Evolutionary conservation across 495 filamentous ascomycete genomes (phyloP).

Genomic region (Tuber brumale): DNA sequence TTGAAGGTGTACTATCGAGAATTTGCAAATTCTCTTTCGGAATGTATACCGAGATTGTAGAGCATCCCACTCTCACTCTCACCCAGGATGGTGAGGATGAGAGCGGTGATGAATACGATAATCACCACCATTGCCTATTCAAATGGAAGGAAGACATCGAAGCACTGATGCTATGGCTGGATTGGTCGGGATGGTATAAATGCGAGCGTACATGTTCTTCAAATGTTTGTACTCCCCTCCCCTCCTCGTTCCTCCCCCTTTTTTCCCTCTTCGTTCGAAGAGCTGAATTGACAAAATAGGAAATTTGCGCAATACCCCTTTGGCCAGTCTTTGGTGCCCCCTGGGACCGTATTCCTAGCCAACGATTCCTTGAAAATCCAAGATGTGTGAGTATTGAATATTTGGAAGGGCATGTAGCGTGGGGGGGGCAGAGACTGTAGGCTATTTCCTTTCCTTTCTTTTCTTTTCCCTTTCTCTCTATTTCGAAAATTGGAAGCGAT

Average conservation of each 20-base stretch:
- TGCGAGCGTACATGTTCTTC: constrained; percentile 17
- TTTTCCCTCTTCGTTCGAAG: background rate
- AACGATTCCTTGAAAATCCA: constrained; percentile 6
- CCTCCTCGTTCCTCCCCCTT: background rate
- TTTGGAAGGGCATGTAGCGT: constrained; percentile 9
- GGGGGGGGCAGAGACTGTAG: background rate
- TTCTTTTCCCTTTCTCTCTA: background rate
- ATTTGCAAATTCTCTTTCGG: constrained; percentile 15
- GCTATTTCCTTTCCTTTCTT: background rate
- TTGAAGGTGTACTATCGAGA: constrained; percentile 16
- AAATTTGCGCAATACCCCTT: constrained; percentile 18
- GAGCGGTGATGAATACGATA: background rate
- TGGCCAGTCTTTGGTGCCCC: constrained; percentile 17
- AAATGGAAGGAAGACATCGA: constrained; percentile 9
- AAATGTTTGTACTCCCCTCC: constrained; percentile 1
- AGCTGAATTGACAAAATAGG: background rate
- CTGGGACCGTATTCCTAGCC: constrained; percentile 1
- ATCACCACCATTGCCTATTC: background rate
- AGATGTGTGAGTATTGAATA: constrained; percentile 15
- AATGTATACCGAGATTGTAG: constrained; percentile 10
- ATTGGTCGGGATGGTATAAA: constrained; percentile 23
- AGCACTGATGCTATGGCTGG: constrained; percentile 17
- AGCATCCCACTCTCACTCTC: background rate
- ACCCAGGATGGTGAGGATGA: background rate
- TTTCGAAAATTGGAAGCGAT: background rate